A percentile compares a stretch with the other conserved stretches of the same genome.
Conservation (phyloP, 208 protist species). For the Trypanosoma boissoni region DNA sequence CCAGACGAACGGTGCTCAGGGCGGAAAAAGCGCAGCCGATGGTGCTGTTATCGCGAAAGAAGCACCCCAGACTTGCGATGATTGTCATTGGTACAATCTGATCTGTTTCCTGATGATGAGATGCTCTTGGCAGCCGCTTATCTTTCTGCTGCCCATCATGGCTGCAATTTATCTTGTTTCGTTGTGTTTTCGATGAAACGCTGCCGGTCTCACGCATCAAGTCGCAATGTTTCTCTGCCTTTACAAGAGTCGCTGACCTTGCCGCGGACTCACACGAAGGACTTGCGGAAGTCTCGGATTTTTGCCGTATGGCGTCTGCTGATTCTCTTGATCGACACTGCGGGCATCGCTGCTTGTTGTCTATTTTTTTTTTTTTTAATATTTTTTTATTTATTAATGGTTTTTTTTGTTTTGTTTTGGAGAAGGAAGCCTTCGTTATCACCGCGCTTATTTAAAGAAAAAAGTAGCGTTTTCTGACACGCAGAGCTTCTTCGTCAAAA, state of each 20-base stretch:
- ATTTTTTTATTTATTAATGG: not conserved
- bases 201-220: too few species aligned
- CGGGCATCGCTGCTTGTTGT: too few species aligned
- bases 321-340: too few species aligned
- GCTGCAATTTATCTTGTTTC: not conserved
- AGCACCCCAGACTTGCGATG: constrained; percentile 21
- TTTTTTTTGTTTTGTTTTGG: constrained; percentile 8
- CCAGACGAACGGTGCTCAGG: constrained; percentile 61
- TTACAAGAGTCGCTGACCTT: too few species aligned
- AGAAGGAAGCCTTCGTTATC: constrained; percentile 1
- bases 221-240: too few species aligned
- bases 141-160: constrained; percentile 6
- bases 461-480: constrained; percentile 2
- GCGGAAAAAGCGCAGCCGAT: constrained; percentile 33
- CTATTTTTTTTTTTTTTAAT: not conserved
- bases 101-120: constrained; percentile 17
- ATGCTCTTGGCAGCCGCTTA: constrained; percentile 25
- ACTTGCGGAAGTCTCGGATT: too few species aligned
- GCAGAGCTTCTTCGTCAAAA: constrained; percentile 19
- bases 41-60: constrained; percentile 37
- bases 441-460: constrained; percentile 13
- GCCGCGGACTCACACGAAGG: too few species aligned
- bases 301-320: too few species aligned
- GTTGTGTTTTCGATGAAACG: constrained; percentile 4
- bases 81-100: constrained; percentile 26